Percentiles rank a stretch among this genome's conserved stretches.
Evolutionary conservation across 2,329 filamentous ascomycete genomes (phyloP).

Genomic region (Arachnomyces sp.): DNA sequence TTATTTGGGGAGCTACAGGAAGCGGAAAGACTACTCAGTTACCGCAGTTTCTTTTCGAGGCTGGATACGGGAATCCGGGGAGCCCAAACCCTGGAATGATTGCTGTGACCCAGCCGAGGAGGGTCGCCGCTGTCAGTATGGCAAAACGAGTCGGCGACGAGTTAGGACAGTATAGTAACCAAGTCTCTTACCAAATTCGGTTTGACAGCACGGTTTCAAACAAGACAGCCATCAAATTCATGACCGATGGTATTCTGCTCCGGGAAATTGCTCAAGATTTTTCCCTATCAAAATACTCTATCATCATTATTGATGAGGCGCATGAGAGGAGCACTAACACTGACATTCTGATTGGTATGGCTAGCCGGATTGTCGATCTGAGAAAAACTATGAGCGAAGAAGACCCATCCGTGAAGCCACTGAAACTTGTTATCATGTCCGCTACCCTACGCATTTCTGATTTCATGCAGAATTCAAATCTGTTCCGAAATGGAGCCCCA

Average conservation of each 20-base stretch:
- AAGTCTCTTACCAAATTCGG: slow-evolving; percentile 87
- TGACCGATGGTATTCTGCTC: slow-evolving; percentile 94
- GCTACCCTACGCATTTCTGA: slow-evolving; percentile 87
- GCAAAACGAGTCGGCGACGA: slow-evolving; percentile 85
- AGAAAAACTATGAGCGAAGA: slow-evolving; percentile 67
- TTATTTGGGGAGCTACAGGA: slow-evolving; percentile 90
- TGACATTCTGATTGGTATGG: slow-evolving; percentile 94
- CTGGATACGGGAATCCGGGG: slow-evolving; percentile 73
- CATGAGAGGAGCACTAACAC: slow-evolving; percentile 97
- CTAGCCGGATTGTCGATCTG: slow-evolving; percentile 83
- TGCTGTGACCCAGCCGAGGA: slow-evolving; percentile 85
- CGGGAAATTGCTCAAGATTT: slow-evolving; percentile 89
- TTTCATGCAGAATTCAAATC: slow-evolving; percentile 71
- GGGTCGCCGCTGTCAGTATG: slow-evolving; percentile 95
- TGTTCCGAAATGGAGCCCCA: slow-evolving; percentile 68
- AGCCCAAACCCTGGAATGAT: slow-evolving; percentile 86
- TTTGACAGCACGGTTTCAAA: slow-evolving; percentile 78
- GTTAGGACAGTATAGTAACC: slow-evolving; percentile 65
- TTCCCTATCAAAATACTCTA: slow-evolving; percentile 79
- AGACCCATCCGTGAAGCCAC: slow-evolving; percentile 61
- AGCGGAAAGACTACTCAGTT: slow-evolving; percentile 97
- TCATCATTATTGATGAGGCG: slow-evolving; percentile 90
- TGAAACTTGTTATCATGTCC: slow-evolving; percentile 98
- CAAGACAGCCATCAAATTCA: slow-evolving; percentile 91
- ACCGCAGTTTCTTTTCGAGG: slow-evolving; percentile 91